These are phyloP conservation scores for Meripilus lineatus DNA, from an alignment of 1,284 basidiomycete genomes.

Conservation along the genomic window DNA sequence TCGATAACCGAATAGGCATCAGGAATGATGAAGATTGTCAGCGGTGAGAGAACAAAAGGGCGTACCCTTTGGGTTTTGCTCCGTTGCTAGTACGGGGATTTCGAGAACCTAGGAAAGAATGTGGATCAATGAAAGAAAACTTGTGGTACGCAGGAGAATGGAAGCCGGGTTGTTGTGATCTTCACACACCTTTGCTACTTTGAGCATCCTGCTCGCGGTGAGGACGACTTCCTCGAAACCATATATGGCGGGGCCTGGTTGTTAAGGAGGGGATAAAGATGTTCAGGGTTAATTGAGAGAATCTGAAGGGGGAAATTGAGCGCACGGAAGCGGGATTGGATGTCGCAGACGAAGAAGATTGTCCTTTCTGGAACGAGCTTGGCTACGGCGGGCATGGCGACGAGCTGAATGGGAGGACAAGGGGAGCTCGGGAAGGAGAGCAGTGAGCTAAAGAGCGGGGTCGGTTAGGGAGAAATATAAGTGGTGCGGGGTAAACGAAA, in stretches of 20 bases:
- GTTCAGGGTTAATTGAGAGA: neutral
- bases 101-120: slow-evolving; percentile 46
- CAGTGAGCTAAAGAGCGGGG: no score
- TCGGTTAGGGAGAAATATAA: no score
- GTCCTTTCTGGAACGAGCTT: slow-evolving; percentile 45
- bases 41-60: no score
- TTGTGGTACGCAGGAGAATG: neutral
- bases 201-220: slow-evolving; percentile 72
- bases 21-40: no score
- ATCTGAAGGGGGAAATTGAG: slow-evolving; percentile 6
- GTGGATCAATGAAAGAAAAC: neutral
- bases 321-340: slow-evolving; percentile 75
- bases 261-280: neutral
- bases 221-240: slow-evolving; percentile 67
- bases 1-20: slow-evolving; percentile 3
- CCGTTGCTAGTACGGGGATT: slow-evolving; percentile 74
- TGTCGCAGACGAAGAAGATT: slow-evolving; percentile 75
- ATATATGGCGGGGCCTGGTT: slow-evolving; percentile 48
- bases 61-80: slow-evolving; percentile 79
- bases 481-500: no score
- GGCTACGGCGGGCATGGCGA: slow-evolving; percentile 27
- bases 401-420: no score
- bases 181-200: slow-evolving; percentile 60
- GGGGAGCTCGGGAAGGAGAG: no score
- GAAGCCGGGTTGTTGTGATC: neutral